A percentile compares a stretch with the other conserved stretches of the same genome.
These are phyloP conservation scores for Collybiopsis luxurians DNA, from an alignment of 768 basidiomycete genomes.

Conservation along the genomic window DNA sequence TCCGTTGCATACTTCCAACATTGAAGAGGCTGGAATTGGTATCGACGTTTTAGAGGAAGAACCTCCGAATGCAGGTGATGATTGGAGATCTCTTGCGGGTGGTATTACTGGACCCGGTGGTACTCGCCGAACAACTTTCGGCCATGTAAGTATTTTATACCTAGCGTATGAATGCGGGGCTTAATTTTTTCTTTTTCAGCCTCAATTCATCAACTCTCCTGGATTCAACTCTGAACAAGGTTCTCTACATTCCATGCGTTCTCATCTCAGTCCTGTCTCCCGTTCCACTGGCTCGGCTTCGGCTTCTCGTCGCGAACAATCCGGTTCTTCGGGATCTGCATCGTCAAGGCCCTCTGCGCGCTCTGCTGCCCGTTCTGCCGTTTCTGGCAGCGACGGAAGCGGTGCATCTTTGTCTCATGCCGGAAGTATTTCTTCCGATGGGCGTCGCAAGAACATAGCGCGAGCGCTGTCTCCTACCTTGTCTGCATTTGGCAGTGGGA, in stretches of 20 bases:
- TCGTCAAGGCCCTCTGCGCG: conserved; percentile 53
- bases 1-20: conserved; percentile 18
- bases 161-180: conserved; percentile 12
- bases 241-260: conserved; percentile 63
- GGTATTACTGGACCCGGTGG: conserved; percentile 21
- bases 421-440: conserved; percentile 54
- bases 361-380: conserved; percentile 28
- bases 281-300: conserved; percentile 55
- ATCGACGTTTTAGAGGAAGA: conserved; percentile 69
- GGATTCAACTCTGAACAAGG: conserved; percentile 55
- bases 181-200: conserved; percentile 27
- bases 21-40: conserved; percentile 33
- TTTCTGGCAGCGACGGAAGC: conserved; percentile 30
- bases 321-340: conserved; percentile 45
- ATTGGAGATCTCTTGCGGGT: conserved; percentile 56
- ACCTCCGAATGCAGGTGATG: conserved; percentile 58
- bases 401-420: conserved; percentile 43
- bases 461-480: conserved; percentile 43
- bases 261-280: conserved; percentile 46
- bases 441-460: conserved; percentile 30
- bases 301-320: conserved; percentile 40
- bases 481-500: conserved; percentile 45
- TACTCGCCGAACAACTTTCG: conserved; percentile 56
- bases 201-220: conserved; percentile 39
- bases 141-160: conserved; percentile 45